phyloP scores from a whole-genome alignment of 2,329 filamentous ascomycete species.

The Scedosporium boydii region DNA sequence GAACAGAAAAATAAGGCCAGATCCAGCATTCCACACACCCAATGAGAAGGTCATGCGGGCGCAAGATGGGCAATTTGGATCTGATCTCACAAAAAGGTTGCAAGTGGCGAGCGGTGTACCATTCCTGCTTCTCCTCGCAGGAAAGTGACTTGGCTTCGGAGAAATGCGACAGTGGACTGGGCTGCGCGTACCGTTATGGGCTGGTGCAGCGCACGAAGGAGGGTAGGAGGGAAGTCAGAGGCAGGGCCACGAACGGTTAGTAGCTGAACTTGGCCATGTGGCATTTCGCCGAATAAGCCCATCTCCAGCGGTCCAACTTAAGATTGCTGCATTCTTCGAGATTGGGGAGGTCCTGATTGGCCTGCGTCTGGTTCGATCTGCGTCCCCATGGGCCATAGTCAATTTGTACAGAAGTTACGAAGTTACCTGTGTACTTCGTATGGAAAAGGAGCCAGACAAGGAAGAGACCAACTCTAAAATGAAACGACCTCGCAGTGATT shows the following conservation, averaged over 20 bases:
- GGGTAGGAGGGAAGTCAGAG: background rate
- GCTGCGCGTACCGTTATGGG: background rate
- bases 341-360: background rate
- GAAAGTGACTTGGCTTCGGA: background rate
- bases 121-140: background rate
- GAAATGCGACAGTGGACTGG: background rate
- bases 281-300: background rate
- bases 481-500: background rate
- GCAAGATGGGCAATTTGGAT: background rate
- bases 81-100: background rate
- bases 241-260: no score
- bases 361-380: background rate
- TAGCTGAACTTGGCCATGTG: background rate
- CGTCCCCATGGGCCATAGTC: background rate
- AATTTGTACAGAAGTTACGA: background rate
- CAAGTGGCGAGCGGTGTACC: background rate
- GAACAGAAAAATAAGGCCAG: background rate
- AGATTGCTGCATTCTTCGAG: background rate
- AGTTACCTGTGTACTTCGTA: background rate
- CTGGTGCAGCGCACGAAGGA: background rate
- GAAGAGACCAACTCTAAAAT: background rate
- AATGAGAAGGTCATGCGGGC: background rate
- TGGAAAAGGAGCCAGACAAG: no score
- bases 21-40: background rate
- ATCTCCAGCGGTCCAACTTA: background rate